phyloP scores from a whole-genome alignment of 73 alveolate species.

The Paramecium pentaurelia region DNA sequence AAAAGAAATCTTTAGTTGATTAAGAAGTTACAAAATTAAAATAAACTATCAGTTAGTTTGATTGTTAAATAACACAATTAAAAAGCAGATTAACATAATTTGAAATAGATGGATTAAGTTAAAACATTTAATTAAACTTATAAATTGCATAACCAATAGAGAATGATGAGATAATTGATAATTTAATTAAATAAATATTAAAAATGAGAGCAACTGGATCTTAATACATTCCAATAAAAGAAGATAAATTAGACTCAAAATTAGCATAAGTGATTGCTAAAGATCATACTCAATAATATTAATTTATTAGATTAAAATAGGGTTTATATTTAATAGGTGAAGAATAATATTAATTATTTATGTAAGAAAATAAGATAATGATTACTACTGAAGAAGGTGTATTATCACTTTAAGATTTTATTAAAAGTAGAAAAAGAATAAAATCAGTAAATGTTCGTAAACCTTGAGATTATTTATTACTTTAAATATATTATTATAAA shows the following conservation, averaged over 20 bases:
- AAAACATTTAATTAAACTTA: neutral
- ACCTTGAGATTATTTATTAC: neutral
- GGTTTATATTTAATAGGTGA: neutral
- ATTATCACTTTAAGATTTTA: neutral
- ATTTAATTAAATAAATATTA: neutral
- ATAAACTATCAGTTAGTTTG: neutral
- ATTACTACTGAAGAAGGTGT: neutral
- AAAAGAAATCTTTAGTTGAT: neutral
- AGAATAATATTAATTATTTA: neutral
- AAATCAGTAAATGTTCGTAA: neutral
- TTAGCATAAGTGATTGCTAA: neutral
- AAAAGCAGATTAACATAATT: neutral
- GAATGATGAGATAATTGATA: constrained; percentile 12
- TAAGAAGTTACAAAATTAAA: neutral
- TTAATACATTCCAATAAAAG: constrained; percentile 3
- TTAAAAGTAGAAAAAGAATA: neutral
- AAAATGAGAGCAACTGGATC: constrained; percentile 37
- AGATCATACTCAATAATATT: neutral
- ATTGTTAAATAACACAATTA: neutral
- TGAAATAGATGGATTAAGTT: constrained; percentile 2
- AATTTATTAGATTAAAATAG: constrained; percentile 5
- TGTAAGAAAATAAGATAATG: neutral
- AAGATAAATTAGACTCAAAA: neutral
- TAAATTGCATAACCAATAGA: neutral
- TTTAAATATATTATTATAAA: neutral